These are phyloP conservation scores for Apiospora saccharicola DNA, from an alignment of 2,329 filamentous ascomycete genomes.

Conservation along the genomic window DNA sequence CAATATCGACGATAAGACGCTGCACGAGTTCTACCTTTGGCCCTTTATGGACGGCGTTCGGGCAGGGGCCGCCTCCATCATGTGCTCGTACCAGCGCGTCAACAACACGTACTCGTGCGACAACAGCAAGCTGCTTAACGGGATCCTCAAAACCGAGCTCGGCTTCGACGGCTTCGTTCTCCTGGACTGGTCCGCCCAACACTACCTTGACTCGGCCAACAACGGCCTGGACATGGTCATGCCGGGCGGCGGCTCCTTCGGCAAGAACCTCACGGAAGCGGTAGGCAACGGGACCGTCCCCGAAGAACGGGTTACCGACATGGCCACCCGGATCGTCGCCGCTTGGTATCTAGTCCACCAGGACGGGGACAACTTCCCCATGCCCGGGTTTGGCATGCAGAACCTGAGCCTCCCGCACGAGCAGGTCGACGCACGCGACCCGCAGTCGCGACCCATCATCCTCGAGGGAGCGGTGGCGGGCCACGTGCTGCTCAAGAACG, in stretches of 20 bases:
- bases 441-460: conserved; percentile 51
- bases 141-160: conserved; percentile 68
- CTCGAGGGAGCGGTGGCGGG: conserved; percentile 64
- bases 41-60: conserved; percentile 69
- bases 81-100: conserved; percentile 76
- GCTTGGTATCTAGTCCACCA: conserved; percentile 66
- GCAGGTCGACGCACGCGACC: conserved; percentile 57
- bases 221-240: conserved; percentile 75
- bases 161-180: conserved; percentile 75
- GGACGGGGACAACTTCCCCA: conserved; percentile 52
- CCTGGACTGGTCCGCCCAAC: conserved; percentile 74
- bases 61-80: conserved; percentile 64
- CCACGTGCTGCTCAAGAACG: conserved; percentile 82
- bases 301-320: conserved; percentile 77
- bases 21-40: conserved; percentile 72
- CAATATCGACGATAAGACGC: conserved; percentile 70
- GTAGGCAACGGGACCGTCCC: conserved; percentile 80
- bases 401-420: conserved; percentile 60
- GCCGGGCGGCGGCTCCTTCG: conserved; percentile 65
- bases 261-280: conserved; percentile 74
- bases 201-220: conserved; percentile 62
- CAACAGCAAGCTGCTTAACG: conserved; percentile 74
- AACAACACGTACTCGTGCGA: conserved; percentile 80
- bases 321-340: conserved; percentile 74
- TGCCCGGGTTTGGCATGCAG: conserved; percentile 63